A percentile compares a stretch with the other conserved stretches of the same genome.
These are phyloP conservation scores for Endothia cerciana DNA, from an alignment of 2,329 filamentous ascomycete genomes.

Conservation along the genomic window DNA sequence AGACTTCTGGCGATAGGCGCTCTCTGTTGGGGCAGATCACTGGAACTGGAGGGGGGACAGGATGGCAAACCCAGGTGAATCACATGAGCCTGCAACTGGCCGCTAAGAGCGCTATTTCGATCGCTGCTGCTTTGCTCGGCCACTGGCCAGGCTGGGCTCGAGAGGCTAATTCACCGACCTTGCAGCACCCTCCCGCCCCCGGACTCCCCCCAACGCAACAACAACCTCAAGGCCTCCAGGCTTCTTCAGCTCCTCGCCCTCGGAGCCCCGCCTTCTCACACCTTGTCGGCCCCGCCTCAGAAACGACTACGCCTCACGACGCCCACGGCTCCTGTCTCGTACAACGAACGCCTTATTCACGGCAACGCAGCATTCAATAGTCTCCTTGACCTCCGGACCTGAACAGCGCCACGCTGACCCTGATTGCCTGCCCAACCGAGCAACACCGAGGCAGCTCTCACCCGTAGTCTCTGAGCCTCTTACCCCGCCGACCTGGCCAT, in stretches of 20 bases:
- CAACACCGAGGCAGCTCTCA: background rate
- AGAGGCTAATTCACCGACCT: constrained; percentile 17
- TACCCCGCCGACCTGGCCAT: constrained; percentile 20
- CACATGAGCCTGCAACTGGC: background rate
- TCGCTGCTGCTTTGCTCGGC: background rate
- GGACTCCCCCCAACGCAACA: background rate
- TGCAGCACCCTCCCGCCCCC: background rate
- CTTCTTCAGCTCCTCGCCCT: background rate
- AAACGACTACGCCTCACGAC: constrained; percentile 1
- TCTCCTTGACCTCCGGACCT: background rate
- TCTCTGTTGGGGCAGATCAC: background rate
- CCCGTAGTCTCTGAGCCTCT: background rate
- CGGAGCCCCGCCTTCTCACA: constrained; percentile 8
- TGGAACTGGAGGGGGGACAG: background rate
- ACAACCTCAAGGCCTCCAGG: background rate
- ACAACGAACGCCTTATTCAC: background rate
- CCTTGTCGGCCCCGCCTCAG: constrained; percentile 8
- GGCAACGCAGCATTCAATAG: constrained; percentile 5
- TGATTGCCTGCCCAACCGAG: background rate
- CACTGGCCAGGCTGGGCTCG: background rate
- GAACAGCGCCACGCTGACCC: constrained; percentile 3
- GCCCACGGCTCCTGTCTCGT: background rate
- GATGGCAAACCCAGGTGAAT: constrained; percentile 3
- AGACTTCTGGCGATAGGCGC: background rate
- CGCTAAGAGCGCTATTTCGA: background rate